Conservation (phyloP, 1,284 basidiomycete species). For the Fistulinella staudtii region DNA sequence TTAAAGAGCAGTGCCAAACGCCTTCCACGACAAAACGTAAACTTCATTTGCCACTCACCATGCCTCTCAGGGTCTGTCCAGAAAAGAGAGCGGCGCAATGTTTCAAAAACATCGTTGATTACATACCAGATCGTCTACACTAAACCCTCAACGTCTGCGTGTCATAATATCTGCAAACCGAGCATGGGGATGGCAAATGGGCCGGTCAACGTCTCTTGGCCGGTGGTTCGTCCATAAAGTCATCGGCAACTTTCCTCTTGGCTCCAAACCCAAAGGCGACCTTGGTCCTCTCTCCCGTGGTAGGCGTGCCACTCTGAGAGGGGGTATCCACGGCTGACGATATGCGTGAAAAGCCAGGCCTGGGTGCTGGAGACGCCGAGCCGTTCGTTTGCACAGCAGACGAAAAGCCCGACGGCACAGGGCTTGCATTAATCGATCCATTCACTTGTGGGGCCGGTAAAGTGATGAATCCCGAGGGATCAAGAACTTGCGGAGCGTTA, state of each 20-base stretch:
- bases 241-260: slow-evolving; percentile 73
- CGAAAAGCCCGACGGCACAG: slow-evolving; percentile 40
- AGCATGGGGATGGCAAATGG: neutral
- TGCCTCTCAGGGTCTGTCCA: neutral
- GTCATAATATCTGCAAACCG: neutral
- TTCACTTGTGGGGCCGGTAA: slow-evolving; percentile 52
- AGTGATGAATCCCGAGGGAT: slow-evolving; percentile 63
- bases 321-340: slow-evolving; percentile 50
- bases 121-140: neutral
- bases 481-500: slow-evolving; percentile 42
- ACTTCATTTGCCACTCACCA: neutral
- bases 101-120: neutral
- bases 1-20: neutral
- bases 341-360: slow-evolving; percentile 75
- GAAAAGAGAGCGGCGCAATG: neutral
- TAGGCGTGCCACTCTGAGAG: slow-evolving; percentile 50
- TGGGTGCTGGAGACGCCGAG: slow-evolving; percentile 61
- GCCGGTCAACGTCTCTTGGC: slow-evolving; percentile 42
- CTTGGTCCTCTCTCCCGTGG: slow-evolving; percentile 60
- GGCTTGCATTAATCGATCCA: slow-evolving; percentile 40
- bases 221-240: slow-evolving; percentile 45
- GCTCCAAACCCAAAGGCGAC: slow-evolving; percentile 71
- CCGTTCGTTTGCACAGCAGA: slow-evolving; percentile 35
- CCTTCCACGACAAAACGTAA: neutral
- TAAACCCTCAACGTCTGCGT: neutral